A percentile compares a stretch with the other conserved stretches of the same genome.
Evolutionary conservation across 495 filamentous ascomycete species (phyloP).

Genomic region (Chlorociboria aeruginascens): DNA sequence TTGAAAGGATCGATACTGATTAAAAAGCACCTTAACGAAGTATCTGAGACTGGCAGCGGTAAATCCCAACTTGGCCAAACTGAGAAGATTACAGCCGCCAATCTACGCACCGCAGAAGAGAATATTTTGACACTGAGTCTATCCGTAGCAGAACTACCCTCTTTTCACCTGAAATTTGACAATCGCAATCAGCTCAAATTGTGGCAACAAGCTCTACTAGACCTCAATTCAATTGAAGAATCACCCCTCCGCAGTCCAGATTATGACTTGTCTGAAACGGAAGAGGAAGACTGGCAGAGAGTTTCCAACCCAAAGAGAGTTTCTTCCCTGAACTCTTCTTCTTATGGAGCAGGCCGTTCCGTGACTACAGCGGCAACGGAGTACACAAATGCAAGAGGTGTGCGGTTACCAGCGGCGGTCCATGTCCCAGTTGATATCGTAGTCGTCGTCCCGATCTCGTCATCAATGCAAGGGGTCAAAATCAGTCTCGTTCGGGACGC

Average conservation of each 20-base stretch:
- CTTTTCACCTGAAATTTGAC: slow-evolving; percentile 89
- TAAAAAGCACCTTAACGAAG: slow-evolving; percentile 92
- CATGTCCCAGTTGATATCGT: slow-evolving; percentile 95
- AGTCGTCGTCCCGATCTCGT: slow-evolving; percentile 92
- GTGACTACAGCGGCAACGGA: slow-evolving; percentile 69
- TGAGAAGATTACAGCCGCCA: slow-evolving; percentile 22
- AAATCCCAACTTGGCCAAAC: slow-evolving; percentile 13
- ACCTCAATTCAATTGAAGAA: slow-evolving; percentile 60
- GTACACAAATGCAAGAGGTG: slow-evolving; percentile 52
- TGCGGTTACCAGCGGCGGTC: slow-evolving; percentile 46
- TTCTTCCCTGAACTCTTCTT: slow-evolving; percentile 72
- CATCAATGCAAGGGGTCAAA: slow-evolving; percentile 98
- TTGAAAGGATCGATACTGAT: slow-evolving; percentile 97
- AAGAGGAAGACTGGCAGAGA: slow-evolving; percentile 84
- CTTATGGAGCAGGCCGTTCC: slow-evolving; percentile 73
- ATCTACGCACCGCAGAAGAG: slow-evolving; percentile 46
- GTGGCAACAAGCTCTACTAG: slow-evolving; percentile 81
- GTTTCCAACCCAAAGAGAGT: slow-evolving; percentile 60
- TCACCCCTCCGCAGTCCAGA: slow-evolving; percentile 52
- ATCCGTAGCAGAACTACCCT: slow-evolving; percentile 88
- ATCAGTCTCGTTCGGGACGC: slow-evolving; percentile 92
- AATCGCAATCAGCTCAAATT: slow-evolving; percentile 75
- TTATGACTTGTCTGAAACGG: slow-evolving; percentile 70
- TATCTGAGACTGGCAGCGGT: slow-evolving; percentile 47
- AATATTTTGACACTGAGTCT: slow-evolving; percentile 82